Evolutionary conservation across 2,329 filamentous ascomycete species (phyloP).

Genomic region (Alternaria gaisen): DNA sequence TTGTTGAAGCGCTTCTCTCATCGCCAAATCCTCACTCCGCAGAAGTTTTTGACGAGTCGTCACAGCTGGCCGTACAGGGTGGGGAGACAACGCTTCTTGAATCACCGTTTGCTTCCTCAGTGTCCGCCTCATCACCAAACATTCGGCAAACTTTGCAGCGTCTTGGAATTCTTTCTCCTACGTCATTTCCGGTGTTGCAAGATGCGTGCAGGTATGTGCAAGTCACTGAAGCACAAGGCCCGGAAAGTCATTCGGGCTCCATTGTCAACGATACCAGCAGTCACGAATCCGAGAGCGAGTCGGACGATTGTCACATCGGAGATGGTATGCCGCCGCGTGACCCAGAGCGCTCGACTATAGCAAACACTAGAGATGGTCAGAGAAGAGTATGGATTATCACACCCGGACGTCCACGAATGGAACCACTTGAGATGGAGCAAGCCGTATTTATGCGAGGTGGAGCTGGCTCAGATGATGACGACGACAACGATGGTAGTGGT

Average conservation of each 20-base stretch:
- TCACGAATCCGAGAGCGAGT: neutral
- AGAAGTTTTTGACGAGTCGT: neutral
- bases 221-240: neutral
- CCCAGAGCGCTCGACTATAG: neutral
- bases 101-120: neutral
- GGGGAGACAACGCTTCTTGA: slow-evolving; percentile 1
- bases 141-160: neutral
- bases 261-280: neutral
- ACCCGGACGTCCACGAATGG: slow-evolving; percentile 1
- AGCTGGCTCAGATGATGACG: neutral
- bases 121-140: neutral
- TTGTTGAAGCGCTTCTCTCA: neutral
- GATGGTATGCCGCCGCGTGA: slow-evolving; percentile 2
- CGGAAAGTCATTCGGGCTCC: neutral
- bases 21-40: neutral
- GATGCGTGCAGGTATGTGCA: neutral
- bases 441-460: slow-evolving; percentile 5
- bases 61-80: neutral
- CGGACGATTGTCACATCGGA: slow-evolving; percentile 5
- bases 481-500: neutral
- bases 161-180: neutral
- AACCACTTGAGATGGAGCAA: neutral
- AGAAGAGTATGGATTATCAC: slow-evolving; percentile 9
- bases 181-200: neutral
- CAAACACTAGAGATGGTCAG: neutral